A percentile compares a stretch with the other conserved stretches of the same genome.
Conservation (phyloP, 1,139 yeast genomes). For the Geotrichum candidum region DNA sequence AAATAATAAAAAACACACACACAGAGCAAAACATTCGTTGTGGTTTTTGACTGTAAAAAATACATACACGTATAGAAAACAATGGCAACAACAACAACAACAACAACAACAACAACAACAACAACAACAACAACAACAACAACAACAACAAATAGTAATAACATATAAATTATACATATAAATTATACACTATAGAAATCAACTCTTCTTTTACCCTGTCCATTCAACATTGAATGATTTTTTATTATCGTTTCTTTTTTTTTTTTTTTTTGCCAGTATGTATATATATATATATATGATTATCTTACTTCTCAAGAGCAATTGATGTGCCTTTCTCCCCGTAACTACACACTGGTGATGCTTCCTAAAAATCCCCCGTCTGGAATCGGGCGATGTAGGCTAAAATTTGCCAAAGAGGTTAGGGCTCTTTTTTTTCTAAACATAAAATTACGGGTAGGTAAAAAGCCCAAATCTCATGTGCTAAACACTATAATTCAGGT, state of each 20-base stretch:
- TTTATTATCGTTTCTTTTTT: no score
- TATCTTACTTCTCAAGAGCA: background rate
- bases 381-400: background rate
- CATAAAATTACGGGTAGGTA: background rate
- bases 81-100: background rate
- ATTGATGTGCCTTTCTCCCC: background rate
- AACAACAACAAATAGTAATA: background rate
- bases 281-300: no score
- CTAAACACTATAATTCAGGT: background rate
- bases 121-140: background rate
- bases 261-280: no score
- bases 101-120: background rate
- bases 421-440: background rate
- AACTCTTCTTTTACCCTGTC: no score
- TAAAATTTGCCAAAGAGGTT: background rate
- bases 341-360: background rate
- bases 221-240: no score
- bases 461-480: background rate
- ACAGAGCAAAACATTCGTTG: background rate
- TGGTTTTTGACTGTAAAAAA: background rate
- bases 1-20: background rate
- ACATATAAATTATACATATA: no score
- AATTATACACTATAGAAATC: no score
- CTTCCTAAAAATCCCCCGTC: background rate
- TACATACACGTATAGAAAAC: background rate